A percentile compares a stretch with the other conserved stretches of the same genome.
Conservation (phyloP, 805 yeast genomes). For the Nakazawaea sp. region DNA sequence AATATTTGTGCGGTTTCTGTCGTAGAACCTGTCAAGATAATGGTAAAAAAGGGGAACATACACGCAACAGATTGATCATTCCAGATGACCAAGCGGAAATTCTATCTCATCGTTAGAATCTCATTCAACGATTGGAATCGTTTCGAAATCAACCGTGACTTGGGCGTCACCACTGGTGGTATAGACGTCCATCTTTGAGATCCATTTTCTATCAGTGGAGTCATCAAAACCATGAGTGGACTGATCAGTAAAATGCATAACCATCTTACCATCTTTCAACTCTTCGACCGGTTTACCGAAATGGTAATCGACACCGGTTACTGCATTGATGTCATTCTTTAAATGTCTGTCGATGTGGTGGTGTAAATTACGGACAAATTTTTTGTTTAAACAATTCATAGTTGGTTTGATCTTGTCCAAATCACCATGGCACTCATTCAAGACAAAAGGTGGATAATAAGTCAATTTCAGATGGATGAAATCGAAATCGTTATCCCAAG, state of each 20-base stretch:
- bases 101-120: no score
- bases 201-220: conserved; percentile 48
- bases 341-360: conserved; percentile 71
- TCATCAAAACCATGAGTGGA: conserved; percentile 48
- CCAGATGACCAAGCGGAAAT: no score
- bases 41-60: neutral
- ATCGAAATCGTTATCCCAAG: conserved; percentile 71
- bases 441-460: conserved; percentile 69
- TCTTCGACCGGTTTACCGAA: conserved; percentile 40
- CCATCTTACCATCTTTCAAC: conserved; percentile 38
- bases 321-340: conserved; percentile 52
- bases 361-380: conserved; percentile 66
- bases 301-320: conserved; percentile 39
- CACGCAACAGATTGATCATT: no score
- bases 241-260: conserved; percentile 58
- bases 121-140: neutral
- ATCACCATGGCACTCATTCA: conserved; percentile 59
- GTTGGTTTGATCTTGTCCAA: conserved; percentile 68
- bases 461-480: conserved; percentile 58
- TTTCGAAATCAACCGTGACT: neutral
- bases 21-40: no score
- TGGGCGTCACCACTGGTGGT: neutral
- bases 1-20: no score
- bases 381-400: conserved; percentile 62
- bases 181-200: conserved; percentile 49